Base-by-base conservation (phyloP, 108 stramenopile species). In the Seminavis robusta region DNA sequence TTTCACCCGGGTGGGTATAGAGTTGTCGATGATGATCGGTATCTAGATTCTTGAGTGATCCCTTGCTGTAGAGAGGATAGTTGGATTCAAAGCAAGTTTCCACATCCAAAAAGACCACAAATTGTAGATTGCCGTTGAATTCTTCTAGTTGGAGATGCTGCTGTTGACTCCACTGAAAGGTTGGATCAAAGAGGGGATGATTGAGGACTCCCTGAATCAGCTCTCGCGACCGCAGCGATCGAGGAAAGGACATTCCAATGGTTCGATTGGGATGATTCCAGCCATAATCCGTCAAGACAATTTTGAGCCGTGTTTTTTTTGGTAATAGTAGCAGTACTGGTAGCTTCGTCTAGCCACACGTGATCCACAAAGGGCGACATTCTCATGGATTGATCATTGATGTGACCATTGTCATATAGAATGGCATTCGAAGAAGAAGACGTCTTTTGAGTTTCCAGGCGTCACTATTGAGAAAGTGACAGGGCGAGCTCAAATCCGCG, bases 171-270 rank as follows among this genome's bases (percentile, higher is more conserved):
- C 24, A 59, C 58, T 67, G 67, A 78, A 5, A 56, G 1, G 67
- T 60, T 9, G 77, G 71, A 39, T 73, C 52, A 29, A 64, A 78
- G 43, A 42, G 60, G 0, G 77, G 77, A 61, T 78, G 77, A 21
- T 78, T 68, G 21, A 65, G 40, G 5, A 78, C 27, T 0, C 51
- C 77, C 4, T 58, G 4, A 19, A 56, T 42, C 3, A 71, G 1
- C 21, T 46, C 50, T 7, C 69, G 55, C 25, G n/a, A 27, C 1
- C 59, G 49, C 25, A 33, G 28, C 1, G 20, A 7, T 16, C 60
- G 59, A 32, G 39, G 7, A 21, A 34, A 51, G 4, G 3, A 26
- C 2, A 38, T 8, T 5, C 52, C 61, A 26, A 29, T 8, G 9
- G 48, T 59, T 47, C 36, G 62, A 53, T 75, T 54, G n/a, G 33